phyloP scores from a whole-genome alignment of 2,329 filamentous ascomycete genomes.

The Microsporum audouinii region DNA sequence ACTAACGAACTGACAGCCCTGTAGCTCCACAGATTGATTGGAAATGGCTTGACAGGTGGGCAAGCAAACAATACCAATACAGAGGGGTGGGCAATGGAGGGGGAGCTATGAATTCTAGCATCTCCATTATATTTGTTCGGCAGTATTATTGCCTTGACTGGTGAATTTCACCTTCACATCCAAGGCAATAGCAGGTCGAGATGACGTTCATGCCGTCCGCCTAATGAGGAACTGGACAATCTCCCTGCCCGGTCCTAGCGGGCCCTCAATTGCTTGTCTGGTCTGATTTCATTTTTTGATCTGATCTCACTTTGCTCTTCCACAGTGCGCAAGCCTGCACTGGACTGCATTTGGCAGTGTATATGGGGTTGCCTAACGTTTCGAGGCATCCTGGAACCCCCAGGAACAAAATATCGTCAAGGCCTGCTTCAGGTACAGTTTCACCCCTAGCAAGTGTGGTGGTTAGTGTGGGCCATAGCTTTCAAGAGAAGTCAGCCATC shows the following conservation, averaged over 20 bases:
- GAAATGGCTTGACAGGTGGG: background rate
- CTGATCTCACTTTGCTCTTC: background rate
- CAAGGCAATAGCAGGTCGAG: background rate
- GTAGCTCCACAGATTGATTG: background rate
- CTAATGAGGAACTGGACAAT: background rate
- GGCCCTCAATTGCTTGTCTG: background rate
- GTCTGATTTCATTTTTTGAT: background rate
- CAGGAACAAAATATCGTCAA: background rate
- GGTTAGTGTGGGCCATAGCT: background rate
- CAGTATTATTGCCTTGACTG: background rate
- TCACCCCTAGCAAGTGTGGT: background rate
- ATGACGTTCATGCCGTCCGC: background rate
- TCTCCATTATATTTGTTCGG: background rate
- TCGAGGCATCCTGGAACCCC: background rate
- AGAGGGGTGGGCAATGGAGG: background rate
- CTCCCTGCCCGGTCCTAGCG: background rate
- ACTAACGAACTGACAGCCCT: background rate
- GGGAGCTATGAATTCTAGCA: background rate
- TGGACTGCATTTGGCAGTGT: background rate
- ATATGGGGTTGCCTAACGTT: constrained; percentile 1
- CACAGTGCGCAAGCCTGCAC: background rate
- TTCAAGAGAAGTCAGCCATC: background rate
- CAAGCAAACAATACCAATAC: background rate
- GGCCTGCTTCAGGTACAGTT: background rate
- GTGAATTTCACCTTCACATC: background rate